These are phyloP conservation scores for Echinosphaeria canescens DNA, from an alignment of 2,329 filamentous ascomycete species.

Conservation along the genomic window DNA sequence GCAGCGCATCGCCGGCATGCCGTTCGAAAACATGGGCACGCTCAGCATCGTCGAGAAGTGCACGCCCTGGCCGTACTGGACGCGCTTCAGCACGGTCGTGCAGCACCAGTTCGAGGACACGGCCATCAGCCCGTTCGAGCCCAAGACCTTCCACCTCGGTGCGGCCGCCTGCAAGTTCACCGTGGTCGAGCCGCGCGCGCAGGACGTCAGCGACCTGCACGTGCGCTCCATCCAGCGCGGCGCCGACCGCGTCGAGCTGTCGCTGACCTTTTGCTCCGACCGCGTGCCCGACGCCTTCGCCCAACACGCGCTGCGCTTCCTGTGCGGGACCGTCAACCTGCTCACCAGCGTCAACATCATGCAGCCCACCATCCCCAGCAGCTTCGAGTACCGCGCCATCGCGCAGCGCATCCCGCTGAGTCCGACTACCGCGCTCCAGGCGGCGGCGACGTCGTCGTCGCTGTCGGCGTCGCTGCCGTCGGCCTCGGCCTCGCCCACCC, in stretches of 20 bases:
- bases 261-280: slow-evolving; percentile 21
- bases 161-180: slow-evolving; percentile 20
- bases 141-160: slow-evolving; percentile 19
- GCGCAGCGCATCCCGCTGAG: slow-evolving; percentile 19
- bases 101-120: slow-evolving; percentile 23
- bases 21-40: slow-evolving; percentile 27
- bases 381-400: slow-evolving; percentile 15
- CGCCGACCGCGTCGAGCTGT: slow-evolving; percentile 15
- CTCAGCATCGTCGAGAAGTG: slow-evolving; percentile 28
- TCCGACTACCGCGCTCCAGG: too few relatives aligned
- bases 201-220: slow-evolving; percentile 21
- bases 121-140: slow-evolving; percentile 11
- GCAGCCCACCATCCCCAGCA: slow-evolving; percentile 20
- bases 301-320: slow-evolving; percentile 19
- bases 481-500: not conserved
- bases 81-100: slow-evolving; percentile 29
- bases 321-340: slow-evolving; percentile 20
- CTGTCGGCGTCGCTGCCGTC: slow-evolving; percentile 3
- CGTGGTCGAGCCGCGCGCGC: slow-evolving; percentile 15
- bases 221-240: slow-evolving; percentile 17
- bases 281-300: slow-evolving; percentile 18
- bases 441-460: too few relatives aligned
- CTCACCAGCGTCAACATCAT: slow-evolving; percentile 22
- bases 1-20: slow-evolving; percentile 22
- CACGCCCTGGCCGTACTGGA: slow-evolving; percentile 29